Evolutionary conservation across 2,329 filamentous ascomycete species (phyloP), one percentile per base, ranked within the genome.

Genomic region (Trichoderma gracile): DNA sequence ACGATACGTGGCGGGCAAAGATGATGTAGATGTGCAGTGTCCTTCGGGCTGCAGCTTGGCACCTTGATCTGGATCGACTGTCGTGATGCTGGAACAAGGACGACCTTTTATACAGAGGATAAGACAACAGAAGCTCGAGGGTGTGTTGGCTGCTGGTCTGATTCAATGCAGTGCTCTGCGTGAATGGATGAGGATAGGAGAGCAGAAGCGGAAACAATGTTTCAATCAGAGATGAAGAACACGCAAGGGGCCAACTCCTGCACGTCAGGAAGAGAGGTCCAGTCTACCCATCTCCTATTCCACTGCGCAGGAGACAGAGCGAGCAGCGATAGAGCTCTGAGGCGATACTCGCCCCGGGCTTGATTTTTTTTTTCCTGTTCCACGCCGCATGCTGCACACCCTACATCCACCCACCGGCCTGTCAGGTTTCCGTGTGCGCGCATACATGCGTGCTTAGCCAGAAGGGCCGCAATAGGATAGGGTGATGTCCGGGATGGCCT

Each of bases 401-500:
- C 30, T 49, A 59, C 42, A 49, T 59, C 56, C 21, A 49, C 30
- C 45, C 56, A n/a, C 43, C 30, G 30, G 58, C 50, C 43, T 49
- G 43, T 53, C 59, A 65, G 40, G 30, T 27, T 43, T n/a, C 46
- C 42, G 63, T 55, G 17, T 46, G 49, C 50, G 43, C 42, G 61
- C 60, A 27, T 49, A 60, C 25, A 50, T 62, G 57, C 50, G 63
- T 61, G 17, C 58, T 65, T 56, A 15, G 33, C 50, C 40, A 57
- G 43, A 25, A 62, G 17, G 52, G 52, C 43, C 55, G 47, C 46
- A 50, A 65, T 53, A 55, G 50, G 63, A 50, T 46, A 54, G 63
- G 52, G n/a, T 38, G 53, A 25, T 52, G 43, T 56, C 52, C 27
- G 30, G 64, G 50, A 64, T 64, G 62, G 56, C 65, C 65, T 68